These are phyloP conservation scores for Bassia scoparia DNA, from an alignment of 148 eudicot species.

Conservation along the genomic window DNA sequence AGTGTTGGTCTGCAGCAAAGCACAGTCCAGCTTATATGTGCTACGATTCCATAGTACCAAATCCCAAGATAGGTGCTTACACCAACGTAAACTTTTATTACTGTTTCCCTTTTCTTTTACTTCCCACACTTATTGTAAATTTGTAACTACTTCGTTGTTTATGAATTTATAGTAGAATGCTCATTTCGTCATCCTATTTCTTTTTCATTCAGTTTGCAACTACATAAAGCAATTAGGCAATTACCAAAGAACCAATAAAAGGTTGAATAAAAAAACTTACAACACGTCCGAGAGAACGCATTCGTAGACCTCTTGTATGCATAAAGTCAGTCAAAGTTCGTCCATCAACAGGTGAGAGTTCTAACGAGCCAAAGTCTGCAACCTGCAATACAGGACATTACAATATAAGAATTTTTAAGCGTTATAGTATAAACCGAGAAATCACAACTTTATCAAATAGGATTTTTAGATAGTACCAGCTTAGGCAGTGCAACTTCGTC, in stretches of 20 bases:
- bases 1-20: not conserved
- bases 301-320: conserved; percentile 99
- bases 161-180: not conserved
- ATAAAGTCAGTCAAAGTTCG: conserved; percentile 96
- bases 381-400: conserved; percentile 49
- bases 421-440: not conserved
- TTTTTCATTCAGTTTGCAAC: not conserved
- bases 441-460: conserved; percentile 5
- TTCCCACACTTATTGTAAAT: too few relatives aligned
- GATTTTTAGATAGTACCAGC: conserved; percentile 53
- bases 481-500: conserved; percentile 92
- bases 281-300: conserved; percentile 97
- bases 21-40: not conserved
- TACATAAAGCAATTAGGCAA: conserved; percentile 2
- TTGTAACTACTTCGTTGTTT: too few relatives aligned
- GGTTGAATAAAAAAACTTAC: conserved; percentile 40
- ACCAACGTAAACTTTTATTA: too few relatives aligned
- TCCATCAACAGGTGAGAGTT: conserved; percentile 99
- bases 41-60: not conserved
- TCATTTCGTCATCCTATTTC: not conserved
- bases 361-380: conserved; percentile 99
- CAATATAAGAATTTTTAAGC: conserved; percentile 16
- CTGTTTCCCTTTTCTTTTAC: not conserved
- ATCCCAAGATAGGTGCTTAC: not conserved
- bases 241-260: conserved; percentile 1